Conservation (phyloP, 345 rosid genomes). For the Leavenworthia alabamica region DNA sequence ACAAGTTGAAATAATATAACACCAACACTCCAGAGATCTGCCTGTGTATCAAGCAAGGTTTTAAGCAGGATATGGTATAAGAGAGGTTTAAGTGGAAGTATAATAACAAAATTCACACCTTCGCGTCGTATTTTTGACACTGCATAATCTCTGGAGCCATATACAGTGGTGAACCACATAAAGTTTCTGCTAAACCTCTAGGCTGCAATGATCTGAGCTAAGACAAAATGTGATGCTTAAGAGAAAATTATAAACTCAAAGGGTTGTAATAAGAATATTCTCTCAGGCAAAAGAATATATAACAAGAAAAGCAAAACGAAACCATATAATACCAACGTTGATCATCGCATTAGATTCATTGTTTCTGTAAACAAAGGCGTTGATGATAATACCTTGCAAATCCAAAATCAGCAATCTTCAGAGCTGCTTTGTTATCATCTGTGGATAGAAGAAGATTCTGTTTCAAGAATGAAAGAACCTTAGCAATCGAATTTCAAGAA, state of each 20-base stretch:
- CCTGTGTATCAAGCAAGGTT: conserved; percentile 56
- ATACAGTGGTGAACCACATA: conserved; percentile 98
- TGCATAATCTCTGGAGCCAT: conserved; percentile 99
- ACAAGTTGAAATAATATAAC: conserved; percentile 93
- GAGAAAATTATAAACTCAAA: conserved; percentile 4
- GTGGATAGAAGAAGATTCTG: conserved; percentile 95
- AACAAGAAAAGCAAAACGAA: background rate
- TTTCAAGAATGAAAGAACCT: conserved; percentile 33
- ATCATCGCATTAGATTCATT: conserved; percentile 11
- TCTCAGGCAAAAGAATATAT: background rate
- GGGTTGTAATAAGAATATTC: background rate
- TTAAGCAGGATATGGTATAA: conserved; percentile 34
- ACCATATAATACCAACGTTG: conserved; percentile 4
- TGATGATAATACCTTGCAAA: conserved; percentile 75
- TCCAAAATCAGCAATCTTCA: conserved; percentile 99
- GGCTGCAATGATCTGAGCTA: conserved; percentile 83
- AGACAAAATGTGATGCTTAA: conserved; percentile 19
- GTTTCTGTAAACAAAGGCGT: conserved; percentile 4
- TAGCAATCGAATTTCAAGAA: conserved; percentile 21
- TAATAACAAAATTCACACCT: conserved; percentile 45
- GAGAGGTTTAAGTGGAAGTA: background rate
- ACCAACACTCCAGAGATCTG: conserved; percentile 99
- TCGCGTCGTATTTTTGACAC: conserved; percentile 94
- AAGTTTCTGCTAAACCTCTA: conserved; percentile 92
- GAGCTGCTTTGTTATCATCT: conserved; percentile 47